Conservation (phyloP, 2,329 filamentous ascomycete species). For the Colletotrichum sojae region DNA sequence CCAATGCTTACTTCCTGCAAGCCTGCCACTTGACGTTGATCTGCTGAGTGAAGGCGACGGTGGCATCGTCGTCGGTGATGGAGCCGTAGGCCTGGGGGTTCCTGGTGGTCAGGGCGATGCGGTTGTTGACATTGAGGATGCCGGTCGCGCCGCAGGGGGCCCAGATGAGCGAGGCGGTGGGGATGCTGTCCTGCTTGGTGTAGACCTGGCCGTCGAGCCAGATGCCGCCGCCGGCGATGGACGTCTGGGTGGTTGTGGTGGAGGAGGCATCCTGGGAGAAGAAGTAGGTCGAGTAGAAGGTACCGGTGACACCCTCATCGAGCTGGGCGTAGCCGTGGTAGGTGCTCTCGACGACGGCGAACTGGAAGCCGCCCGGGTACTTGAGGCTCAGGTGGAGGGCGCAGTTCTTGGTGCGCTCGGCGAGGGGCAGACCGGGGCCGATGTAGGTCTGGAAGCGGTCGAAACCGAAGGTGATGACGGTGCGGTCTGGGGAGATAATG, state of each 20-base stretch:
- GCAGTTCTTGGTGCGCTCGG: constrained; percentile 62
- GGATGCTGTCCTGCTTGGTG: constrained; percentile 61
- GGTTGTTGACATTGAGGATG: constrained; percentile 60
- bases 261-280: constrained; percentile 61
- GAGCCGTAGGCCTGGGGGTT: constrained; percentile 51
- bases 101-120: constrained; percentile 52
- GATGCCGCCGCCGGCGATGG: constrained; percentile 57
- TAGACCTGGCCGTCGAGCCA: constrained; percentile 61
- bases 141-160: constrained; percentile 61
- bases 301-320: constrained; percentile 59
- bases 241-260: constrained; percentile 60
- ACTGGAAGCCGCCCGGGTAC: constrained; percentile 64
- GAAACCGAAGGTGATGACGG: constrained; percentile 63
- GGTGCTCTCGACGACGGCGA: constrained; percentile 61
- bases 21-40: constrained; percentile 52
- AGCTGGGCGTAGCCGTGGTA: constrained; percentile 64
- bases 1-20: constrained; percentile 32
- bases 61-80: constrained; percentile 57
- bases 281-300: constrained; percentile 63
- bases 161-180: constrained; percentile 60
- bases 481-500: constrained; percentile 58
- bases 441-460: constrained; percentile 64
- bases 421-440: constrained; percentile 54
- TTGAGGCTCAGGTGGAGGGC: constrained; percentile 62
- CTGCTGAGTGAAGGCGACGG: constrained; percentile 56